Conservation (phyloP, 208 protist species). For the Acanthamoeba castellanii region DNA sequence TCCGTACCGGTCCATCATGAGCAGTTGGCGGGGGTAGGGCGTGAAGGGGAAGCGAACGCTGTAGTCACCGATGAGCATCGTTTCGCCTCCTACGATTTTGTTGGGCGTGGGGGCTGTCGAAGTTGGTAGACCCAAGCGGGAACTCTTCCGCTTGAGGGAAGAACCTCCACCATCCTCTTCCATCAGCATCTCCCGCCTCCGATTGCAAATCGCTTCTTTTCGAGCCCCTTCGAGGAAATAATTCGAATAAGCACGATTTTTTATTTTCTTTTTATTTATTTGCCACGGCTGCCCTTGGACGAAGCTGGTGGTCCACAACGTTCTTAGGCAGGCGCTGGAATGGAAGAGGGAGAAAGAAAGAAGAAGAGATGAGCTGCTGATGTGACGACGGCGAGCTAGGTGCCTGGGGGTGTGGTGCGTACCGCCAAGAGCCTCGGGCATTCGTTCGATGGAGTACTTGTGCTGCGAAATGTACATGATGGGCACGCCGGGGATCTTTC, state of each 20-base stretch:
- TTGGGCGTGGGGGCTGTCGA: too few relatives aligned
- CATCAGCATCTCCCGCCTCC: background rate
- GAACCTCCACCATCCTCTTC: background rate
- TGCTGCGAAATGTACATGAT: conserved; percentile 98
- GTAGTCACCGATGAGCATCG: conserved; percentile 80
- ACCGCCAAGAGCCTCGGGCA: conserved; percentile 94
- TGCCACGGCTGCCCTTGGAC: too few relatives aligned
- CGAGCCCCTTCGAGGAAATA: background rate
- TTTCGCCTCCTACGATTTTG: background rate
- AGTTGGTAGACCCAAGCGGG: too few relatives aligned
- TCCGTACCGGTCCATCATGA: conserved; percentile 93
- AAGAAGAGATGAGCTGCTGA: background rate
- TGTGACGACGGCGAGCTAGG: background rate
- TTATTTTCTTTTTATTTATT: background rate
- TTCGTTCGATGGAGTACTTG: conserved; percentile 97
- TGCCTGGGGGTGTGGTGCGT: background rate
- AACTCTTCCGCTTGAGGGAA: background rate
- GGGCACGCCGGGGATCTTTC: conserved; percentile 99
- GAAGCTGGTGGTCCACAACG: too few relatives aligned
- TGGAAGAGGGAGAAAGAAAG: too few relatives aligned
- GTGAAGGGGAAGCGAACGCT: conserved; percentile 93
- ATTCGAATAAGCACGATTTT: background rate
- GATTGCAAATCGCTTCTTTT: background rate
- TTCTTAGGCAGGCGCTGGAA: too few relatives aligned
- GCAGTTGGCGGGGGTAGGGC: conserved; percentile 95